Evolutionary conservation across 495 filamentous ascomycete species (phyloP).

Genomic region (Bryoglossum gracile): DNA sequence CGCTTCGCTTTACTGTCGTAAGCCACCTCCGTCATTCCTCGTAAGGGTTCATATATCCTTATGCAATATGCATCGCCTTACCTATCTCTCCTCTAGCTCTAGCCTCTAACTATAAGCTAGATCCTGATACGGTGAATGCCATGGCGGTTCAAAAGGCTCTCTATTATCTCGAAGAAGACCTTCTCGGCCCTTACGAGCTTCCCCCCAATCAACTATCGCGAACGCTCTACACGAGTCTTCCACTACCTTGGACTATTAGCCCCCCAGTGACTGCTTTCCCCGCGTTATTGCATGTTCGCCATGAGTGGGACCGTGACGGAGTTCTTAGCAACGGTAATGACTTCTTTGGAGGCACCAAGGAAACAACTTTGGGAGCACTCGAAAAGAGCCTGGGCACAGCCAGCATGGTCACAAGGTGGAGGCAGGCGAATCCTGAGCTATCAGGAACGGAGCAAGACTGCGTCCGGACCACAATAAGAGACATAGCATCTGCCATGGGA

Average conservation of each 20-base stretch:
- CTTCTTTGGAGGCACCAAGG: conserved; percentile 16
- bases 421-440: conserved; percentile 19
- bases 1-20: not conserved
- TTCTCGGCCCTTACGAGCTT: conserved; percentile 30
- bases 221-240: conserved; percentile 35
- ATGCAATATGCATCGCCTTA: too few relatives aligned
- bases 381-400: conserved; percentile 15
- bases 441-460: conserved; percentile 25
- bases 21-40: conserved; percentile 6
- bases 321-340: conserved; percentile 16
- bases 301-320: conserved; percentile 18
- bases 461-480: conserved; percentile 2
- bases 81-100: not conserved
- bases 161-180: conserved; percentile 27
- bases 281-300: conserved; percentile 26
- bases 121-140: conserved; percentile 32
- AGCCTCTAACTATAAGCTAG: conserved; percentile 4
- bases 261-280: conserved; percentile 31
- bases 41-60: conserved; percentile 4
- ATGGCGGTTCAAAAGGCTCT: conserved; percentile 27
- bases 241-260: conserved; percentile 43
- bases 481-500: conserved; percentile 2
- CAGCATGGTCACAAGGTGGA: conserved; percentile 22
- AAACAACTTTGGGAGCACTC: conserved; percentile 1
- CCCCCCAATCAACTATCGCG: conserved; percentile 33